Evolutionary conservation across 148 eudicot species (phyloP).

Genomic region (Cornus kousa): DNA sequence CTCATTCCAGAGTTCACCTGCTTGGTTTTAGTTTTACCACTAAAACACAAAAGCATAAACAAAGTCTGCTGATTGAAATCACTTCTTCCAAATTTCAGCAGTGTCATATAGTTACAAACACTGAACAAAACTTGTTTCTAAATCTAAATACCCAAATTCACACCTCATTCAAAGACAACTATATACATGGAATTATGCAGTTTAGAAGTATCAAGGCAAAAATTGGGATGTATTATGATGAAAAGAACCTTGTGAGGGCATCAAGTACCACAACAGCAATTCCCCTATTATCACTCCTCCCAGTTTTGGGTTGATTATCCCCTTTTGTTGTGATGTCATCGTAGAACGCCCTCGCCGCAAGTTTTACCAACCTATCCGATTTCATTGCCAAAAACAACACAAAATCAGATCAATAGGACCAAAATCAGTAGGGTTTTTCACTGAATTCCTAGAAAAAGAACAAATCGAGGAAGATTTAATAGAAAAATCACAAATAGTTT

Average conservation of each 20-base stretch:
- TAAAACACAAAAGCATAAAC: no score
- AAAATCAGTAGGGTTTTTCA: not conserved
- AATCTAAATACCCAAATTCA: not conserved
- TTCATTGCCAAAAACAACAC: not conserved
- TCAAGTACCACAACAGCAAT: conserved; percentile 94
- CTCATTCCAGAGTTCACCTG: not conserved
- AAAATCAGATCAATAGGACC: not conserved
- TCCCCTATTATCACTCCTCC: conserved; percentile 83
- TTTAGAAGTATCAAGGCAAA: not conserved
- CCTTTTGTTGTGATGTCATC: conserved; percentile 87
- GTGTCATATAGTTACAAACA: not conserved
- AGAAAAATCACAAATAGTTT: no score
- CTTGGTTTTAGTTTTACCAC: not conserved
- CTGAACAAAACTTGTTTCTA: not conserved
- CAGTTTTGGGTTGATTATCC: conserved; percentile 73
- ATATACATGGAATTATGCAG: no score
- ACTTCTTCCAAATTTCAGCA: not conserved
- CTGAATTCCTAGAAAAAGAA: not conserved
- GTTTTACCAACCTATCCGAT: conserved; percentile 74
- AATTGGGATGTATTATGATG: not conserved
- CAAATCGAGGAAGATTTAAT: not conserved
- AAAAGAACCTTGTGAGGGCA: conserved; percentile 75
- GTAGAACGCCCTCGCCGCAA: conserved; percentile 86
- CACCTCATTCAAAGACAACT: not conserved
- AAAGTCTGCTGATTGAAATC: not conserved